Evolutionary conservation across 805 yeast genomes (phyloP).

Genomic region (Lipomyces oligophaga): DNA sequence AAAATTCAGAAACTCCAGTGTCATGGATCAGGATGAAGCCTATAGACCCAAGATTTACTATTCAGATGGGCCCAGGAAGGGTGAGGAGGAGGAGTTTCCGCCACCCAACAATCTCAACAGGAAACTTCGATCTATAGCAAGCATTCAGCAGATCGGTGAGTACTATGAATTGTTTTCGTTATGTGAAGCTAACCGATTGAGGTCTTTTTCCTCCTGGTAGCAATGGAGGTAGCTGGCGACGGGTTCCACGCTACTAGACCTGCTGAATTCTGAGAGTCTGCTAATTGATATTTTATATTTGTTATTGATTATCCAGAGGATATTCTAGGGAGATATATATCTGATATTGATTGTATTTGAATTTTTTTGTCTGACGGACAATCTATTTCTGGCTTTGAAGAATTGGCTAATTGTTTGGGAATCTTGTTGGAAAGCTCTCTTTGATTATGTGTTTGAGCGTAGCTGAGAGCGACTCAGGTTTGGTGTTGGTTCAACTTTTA

Average conservation of each 20-base stretch:
- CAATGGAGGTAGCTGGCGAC: conserved; percentile 26
- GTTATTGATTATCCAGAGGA: neutral
- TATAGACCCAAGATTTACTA: conserved; percentile 49
- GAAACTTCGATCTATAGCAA: conserved; percentile 38
- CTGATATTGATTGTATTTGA: neutral
- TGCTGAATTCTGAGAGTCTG: neutral
- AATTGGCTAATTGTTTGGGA: no score
- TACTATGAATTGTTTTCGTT: neutral
- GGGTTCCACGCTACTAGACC: conserved; percentile 10
- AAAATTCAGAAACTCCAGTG: conserved; percentile 49
- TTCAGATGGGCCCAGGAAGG: conserved; percentile 44
- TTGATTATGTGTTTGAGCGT: no score
- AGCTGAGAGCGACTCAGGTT: no score
- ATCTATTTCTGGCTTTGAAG: no score
- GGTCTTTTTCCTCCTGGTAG: conserved; percentile 29
- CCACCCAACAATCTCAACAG: conserved; percentile 38
- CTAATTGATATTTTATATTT: neutral
- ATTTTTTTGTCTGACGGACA: neutral
- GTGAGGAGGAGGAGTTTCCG: conserved; percentile 45
- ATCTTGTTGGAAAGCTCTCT: no score
- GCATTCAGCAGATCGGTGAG: conserved; percentile 36
- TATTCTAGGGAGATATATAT: neutral
- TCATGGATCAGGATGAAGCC: conserved; percentile 47
- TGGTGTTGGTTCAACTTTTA: no score
- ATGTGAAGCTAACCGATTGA: conserved; percentile 1